A percentile compares a stretch with the other conserved stretches of the same genome.
These are phyloP conservation scores for Neurospora sp. DNA, from an alignment of 495 filamentous ascomycete genomes.

Conservation along the genomic window DNA sequence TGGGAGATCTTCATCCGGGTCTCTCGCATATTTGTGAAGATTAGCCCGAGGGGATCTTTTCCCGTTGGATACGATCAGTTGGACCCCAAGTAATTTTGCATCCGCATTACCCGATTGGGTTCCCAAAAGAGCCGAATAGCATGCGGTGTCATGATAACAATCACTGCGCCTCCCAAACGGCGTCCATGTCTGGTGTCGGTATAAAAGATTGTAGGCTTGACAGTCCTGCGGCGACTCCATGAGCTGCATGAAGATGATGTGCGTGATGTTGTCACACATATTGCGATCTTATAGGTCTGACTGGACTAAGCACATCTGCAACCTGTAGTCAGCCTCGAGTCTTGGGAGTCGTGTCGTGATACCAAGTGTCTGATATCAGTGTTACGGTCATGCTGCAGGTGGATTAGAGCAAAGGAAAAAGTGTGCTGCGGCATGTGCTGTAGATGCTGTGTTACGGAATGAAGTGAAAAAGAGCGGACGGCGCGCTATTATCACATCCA, in stretches of 20 bases:
- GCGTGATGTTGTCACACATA: neutral
- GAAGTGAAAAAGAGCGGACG: neutral
- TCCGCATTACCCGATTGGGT: neutral
- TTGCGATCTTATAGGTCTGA: neutral
- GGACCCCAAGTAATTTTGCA: neutral
- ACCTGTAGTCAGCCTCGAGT: neutral
- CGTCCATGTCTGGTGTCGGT: neutral
- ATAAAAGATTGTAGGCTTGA: neutral
- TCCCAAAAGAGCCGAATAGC: neutral
- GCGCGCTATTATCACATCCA: neutral
- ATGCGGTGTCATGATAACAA: neutral
- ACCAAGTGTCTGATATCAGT: neutral
- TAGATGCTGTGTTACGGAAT: neutral
- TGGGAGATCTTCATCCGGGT: neutral
- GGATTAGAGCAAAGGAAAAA: neutral
- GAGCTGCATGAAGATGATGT: neutral
- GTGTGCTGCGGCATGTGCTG: neutral
- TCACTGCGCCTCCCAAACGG: neutral
- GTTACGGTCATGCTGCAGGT: neutral
- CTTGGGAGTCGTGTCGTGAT: neutral
- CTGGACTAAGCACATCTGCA: neutral
- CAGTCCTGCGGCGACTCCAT: neutral
- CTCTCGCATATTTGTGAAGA: neutral
- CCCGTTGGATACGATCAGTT: neutral
- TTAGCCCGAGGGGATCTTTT: neutral